These are phyloP conservation scores for Ogataea paradorogensis DNA, from an alignment of 805 yeast genomes.

Conservation along the genomic window DNA sequence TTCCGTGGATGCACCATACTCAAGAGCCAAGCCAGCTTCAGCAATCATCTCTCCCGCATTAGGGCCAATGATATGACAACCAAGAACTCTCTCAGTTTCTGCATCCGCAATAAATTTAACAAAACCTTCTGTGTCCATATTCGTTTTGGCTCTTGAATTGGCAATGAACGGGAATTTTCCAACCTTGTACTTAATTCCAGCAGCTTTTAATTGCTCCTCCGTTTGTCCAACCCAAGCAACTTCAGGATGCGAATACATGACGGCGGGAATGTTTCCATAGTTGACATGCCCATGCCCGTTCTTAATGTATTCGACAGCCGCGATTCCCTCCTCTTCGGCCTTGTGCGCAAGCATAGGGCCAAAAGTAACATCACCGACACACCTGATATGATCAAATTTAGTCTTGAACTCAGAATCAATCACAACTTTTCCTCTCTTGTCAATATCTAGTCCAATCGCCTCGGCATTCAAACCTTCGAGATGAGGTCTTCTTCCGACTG, in stretches of 20 bases:
- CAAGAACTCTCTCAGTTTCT: slow-evolving; percentile 93
- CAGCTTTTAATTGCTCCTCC: slow-evolving; percentile 91
- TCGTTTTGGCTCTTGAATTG: slow-evolving; percentile 99
- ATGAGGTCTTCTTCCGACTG: slow-evolving; percentile 98
- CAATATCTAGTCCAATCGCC: slow-evolving; percentile 83
- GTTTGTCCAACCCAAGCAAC: slow-evolving; percentile 99
- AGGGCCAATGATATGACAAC: slow-evolving; percentile 96
- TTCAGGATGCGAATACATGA: slow-evolving; percentile 99
- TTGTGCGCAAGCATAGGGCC: slow-evolving; percentile 99
- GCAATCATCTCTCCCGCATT: slow-evolving; percentile 99
- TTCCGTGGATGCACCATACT: slow-evolving; percentile 98
- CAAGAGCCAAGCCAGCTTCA: slow-evolving; percentile 95
- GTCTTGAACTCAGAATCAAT: slow-evolving; percentile 93
- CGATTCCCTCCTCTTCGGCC: slow-evolving; percentile 99
- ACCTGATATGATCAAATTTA: slow-evolving; percentile 89
- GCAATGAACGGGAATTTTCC: slow-evolving; percentile 99
- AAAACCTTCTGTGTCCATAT: slow-evolving; percentile 94
- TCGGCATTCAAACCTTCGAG: slow-evolving; percentile 87
- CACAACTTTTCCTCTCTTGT: slow-evolving; percentile 88
- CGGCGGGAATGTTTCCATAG: slow-evolving; percentile 96
- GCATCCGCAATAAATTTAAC: slow-evolving; percentile 95
- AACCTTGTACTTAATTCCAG: slow-evolving; percentile 85
- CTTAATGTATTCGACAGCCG: slow-evolving; percentile 94
- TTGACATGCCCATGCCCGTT: slow-evolving; percentile 96
- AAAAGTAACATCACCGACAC: slow-evolving; percentile 96